Evolutionary conservation across 352 stramenopile species (phyloP).

Genomic region (Pythium diclinum): DNA sequence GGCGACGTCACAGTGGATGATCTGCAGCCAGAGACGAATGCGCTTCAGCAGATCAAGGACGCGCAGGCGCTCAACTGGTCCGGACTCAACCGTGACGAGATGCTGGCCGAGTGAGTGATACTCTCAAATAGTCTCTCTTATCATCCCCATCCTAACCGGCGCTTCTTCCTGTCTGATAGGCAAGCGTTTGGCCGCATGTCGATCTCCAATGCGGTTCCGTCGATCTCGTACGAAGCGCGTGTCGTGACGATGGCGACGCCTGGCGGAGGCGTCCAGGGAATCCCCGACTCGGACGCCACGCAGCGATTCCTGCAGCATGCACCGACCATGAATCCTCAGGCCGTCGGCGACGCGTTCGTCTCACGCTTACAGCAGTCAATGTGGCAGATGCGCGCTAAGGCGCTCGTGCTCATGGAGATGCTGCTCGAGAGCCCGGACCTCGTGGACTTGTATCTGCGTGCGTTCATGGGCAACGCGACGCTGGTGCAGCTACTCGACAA

Average conservation of each 20-base stretch:
- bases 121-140: background rate
- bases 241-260: slow-evolving; percentile 51
- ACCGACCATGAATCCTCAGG: slow-evolving; percentile 31
- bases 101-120: slow-evolving; percentile 42
- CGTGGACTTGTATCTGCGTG: slow-evolving; percentile 30
- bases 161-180: slow-evolving; percentile 1
- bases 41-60: slow-evolving; percentile 34
- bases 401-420: slow-evolving; percentile 51
- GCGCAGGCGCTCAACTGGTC: slow-evolving; percentile 36
- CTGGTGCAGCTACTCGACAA: slow-evolving; percentile 37
- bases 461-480: slow-evolving; percentile 25
- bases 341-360: slow-evolving; percentile 34
- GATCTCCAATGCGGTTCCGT: slow-evolving; percentile 9
- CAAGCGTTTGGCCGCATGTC: slow-evolving; percentile 19
- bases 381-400: slow-evolving; percentile 59
- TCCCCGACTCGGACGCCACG: slow-evolving; percentile 44
- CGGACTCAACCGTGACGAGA: slow-evolving; percentile 43
- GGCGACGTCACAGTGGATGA: slow-evolving; percentile 36
- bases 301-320: slow-evolving; percentile 46
- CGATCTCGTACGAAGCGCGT: slow-evolving; percentile 40
- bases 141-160: background rate
- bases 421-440: slow-evolving; percentile 49
- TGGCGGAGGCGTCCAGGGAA: slow-evolving; percentile 45
- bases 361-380: slow-evolving; percentile 40
- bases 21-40: slow-evolving; percentile 31